Percentiles rank a stretch among this genome's conserved stretches.
These are phyloP conservation scores for Phaseolus coccineus DNA, from an alignment of 331 rosid species.

Conservation along the genomic window DNA sequence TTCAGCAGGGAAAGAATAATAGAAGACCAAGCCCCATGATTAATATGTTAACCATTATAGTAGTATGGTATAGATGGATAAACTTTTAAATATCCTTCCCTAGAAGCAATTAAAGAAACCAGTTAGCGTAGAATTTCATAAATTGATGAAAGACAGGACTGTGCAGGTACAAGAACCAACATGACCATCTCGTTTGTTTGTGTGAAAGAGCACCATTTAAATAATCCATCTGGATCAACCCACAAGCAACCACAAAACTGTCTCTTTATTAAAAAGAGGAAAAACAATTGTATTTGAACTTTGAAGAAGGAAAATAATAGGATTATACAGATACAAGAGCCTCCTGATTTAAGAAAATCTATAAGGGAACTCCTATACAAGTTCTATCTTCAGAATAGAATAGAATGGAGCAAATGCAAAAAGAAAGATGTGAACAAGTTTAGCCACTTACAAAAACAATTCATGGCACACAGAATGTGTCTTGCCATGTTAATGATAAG, in stretches of 20 bases:
- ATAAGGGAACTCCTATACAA: not conserved
- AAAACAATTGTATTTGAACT: not conserved
- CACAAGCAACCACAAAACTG: not conserved
- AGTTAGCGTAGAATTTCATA: not conserved
- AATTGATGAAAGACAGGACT: not conserved
- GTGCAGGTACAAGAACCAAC: not conserved
- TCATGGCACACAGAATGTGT: not conserved
- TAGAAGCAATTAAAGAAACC: not conserved
- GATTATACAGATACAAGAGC: not conserved
- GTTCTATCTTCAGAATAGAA: not conserved
- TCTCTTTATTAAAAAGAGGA: not conserved
- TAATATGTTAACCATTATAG: not conserved
- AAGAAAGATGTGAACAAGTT: not conserved
- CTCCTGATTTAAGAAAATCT: not conserved
- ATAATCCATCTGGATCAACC: not conserved
- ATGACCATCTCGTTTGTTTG: not conserved
- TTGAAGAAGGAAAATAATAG: not conserved
- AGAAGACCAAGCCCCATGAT: not conserved
- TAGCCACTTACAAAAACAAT: not conserved
- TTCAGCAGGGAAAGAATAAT: not conserved
- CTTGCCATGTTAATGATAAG: not conserved
- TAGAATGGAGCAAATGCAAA: not conserved
- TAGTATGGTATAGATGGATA: not conserved
- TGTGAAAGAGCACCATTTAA: not conserved
- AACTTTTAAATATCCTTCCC: not conserved